Conservation (phyloP, 208 protist genomes). For the Leishmania guyanensis region DNA sequence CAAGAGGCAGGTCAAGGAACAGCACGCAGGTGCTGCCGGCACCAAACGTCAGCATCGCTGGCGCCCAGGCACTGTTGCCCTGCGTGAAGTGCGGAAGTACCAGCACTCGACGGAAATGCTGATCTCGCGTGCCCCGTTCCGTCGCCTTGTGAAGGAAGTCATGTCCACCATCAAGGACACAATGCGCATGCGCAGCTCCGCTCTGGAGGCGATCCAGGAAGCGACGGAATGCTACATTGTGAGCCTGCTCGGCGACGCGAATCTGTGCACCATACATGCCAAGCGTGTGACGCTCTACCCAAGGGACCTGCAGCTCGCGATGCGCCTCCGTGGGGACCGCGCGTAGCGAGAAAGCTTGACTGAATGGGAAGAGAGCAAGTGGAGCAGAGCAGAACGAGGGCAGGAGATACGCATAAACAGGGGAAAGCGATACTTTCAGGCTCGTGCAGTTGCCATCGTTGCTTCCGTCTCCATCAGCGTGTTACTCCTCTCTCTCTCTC, state of each 20-base stretch:
- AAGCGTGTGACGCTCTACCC: slow-evolving; percentile 99
- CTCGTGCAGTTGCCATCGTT: background rate
- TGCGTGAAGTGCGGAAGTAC: slow-evolving; percentile 99
- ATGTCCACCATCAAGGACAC: slow-evolving; percentile 95
- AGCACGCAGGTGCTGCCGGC: slow-evolving; percentile 37
- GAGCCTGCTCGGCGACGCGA: slow-evolving; percentile 93
- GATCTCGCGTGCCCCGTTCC: slow-evolving; percentile 99
- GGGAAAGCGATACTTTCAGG: background rate
- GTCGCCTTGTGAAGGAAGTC: slow-evolving; percentile 99
- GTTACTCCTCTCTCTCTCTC: background rate
- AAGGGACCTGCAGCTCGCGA: slow-evolving; percentile 98
- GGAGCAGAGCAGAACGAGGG: background rate
- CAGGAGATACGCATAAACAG: background rate
- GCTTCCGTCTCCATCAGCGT: background rate
- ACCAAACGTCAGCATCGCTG: slow-evolving; percentile 97
- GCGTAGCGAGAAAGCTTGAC: slow-evolving; percentile 17
- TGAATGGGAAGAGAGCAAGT: background rate
- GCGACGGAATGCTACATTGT: slow-evolving; percentile 97
- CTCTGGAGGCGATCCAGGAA: slow-evolving; percentile 96
- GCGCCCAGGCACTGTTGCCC: slow-evolving; percentile 98
- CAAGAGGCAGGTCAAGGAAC: slow-evolving; percentile 58
- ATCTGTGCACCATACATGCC: slow-evolving; percentile 98
- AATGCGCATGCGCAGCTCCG: slow-evolving; percentile 68
- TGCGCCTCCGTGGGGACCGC: slow-evolving; percentile 96
- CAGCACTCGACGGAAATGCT: slow-evolving; percentile 99